Conservation (phyloP, 495 filamentous ascomycete genomes). For the Neurospora hispaniola region DNA sequence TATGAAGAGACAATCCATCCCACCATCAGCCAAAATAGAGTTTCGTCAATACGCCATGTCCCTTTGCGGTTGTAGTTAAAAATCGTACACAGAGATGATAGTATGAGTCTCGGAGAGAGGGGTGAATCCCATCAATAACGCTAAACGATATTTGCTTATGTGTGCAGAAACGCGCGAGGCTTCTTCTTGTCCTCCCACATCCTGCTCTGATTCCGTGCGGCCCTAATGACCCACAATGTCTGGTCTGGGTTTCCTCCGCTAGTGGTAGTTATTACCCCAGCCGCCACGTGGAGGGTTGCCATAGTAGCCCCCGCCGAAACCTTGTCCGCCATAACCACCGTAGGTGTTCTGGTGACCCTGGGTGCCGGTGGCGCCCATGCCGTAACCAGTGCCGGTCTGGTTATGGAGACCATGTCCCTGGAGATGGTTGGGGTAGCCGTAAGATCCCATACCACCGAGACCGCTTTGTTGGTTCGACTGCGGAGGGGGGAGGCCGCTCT, state of each 20-base stretch:
- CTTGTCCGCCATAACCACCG: conserved; percentile 47
- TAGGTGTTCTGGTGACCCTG: conserved; percentile 56
- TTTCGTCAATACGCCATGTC: neutral
- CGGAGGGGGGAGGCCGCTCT: conserved; percentile 60
- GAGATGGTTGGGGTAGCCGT: conserved; percentile 64
- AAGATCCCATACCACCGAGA: conserved; percentile 43
- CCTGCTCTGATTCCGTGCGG: neutral
- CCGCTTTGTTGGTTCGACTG: conserved; percentile 51
- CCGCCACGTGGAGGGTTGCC: conserved; percentile 41
- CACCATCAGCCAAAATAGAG: neutral
- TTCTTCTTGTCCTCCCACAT: neutral
- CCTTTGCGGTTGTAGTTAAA: conserved; percentile 1
- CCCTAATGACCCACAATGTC: neutral
- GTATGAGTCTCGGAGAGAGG: neutral
- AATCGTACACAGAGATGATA: conserved; percentile 1
- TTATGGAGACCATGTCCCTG: conserved; percentile 49
- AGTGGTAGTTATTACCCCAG: conserved; percentile 65
- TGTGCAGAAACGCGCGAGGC: neutral
- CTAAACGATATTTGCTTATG: neutral
- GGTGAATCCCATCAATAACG: neutral
- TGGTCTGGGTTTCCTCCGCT: conserved; percentile 8
- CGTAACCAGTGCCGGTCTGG: conserved; percentile 57
- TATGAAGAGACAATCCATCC: neutral
- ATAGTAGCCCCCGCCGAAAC: conserved; percentile 42
- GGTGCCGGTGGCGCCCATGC: conserved; percentile 52